Base-by-base conservation (phyloP, 306 rosid species). In the Ammopiptanthus mongolicus region DNA sequence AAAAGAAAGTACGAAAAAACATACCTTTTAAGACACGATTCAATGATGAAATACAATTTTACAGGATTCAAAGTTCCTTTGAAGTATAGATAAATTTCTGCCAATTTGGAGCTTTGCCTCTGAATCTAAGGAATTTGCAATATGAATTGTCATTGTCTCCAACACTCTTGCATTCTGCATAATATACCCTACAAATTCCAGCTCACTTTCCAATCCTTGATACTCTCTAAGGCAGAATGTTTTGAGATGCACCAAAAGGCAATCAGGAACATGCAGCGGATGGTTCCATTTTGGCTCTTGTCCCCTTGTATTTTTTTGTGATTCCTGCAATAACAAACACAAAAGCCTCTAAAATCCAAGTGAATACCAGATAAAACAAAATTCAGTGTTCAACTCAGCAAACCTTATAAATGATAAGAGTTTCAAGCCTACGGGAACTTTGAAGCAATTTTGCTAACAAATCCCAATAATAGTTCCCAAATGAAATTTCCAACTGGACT, bases 401-500 rank as follows among this genome's bases (percentile, higher is more conserved):
- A 73, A 80, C 83, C 83, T 80, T 80, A 15, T 65, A 10, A 50
- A 80, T 15, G 25, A 12, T 50, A 46, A 80, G 83, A 56, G 47
- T 69, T 80, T 80, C 79, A 34, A 80, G 74, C 52, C 58, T 73
- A 17, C 46, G 47, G 25, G 62, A 33, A 6, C 52, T 58, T 34
- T 46, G 47, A 55, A 80, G 79, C 28, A 78, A 36, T 23, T 36
- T 61, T 36, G 77, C 42, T 14, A 78, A 70, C 77, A 78, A 70
- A 69, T 70, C 36, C 77, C 71, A 69, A n/a, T 28, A 48, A 70
- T 78, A 60, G 44, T 25, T 23, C 62, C 72, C 77, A 53, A 69
- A 78, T 48, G 82, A 48, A 37, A 78, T 69, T 61, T 69, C 82
- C 65, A 78, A 42, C 65, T 78, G 71, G 57, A 50, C 19, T 78